Conservation (phyloP, 768 basidiomycete species). For the Rickenella mellea region DNA sequence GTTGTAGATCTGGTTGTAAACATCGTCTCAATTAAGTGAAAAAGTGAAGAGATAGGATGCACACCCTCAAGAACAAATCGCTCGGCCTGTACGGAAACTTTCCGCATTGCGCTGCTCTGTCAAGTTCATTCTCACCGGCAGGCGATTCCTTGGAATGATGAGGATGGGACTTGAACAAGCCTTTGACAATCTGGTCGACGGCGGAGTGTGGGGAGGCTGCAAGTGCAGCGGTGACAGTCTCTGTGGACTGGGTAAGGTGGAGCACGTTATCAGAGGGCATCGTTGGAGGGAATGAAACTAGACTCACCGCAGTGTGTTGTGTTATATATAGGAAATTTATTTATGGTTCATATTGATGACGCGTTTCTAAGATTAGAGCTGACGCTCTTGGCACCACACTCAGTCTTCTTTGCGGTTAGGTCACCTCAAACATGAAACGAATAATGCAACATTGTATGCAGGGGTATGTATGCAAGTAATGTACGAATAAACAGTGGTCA, state of each 20-base stretch:
- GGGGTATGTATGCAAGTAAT: too few relatives aligned
- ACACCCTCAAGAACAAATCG: conserved; percentile 52
- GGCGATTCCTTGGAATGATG: conserved; percentile 12
- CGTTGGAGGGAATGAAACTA: background rate
- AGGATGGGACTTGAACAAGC: conserved; percentile 22
- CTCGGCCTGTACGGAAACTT: conserved; percentile 44
- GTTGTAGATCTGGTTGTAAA: conserved; percentile 58
- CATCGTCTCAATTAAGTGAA: too few relatives aligned
- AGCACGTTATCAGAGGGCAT: conserved; percentile 22
- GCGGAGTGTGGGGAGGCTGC: conserved; percentile 24
- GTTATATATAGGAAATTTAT: too few relatives aligned
- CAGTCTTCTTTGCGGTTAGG: too few relatives aligned
- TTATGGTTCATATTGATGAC: too few relatives aligned
- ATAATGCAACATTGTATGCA: too few relatives aligned
- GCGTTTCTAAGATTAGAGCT: too few relatives aligned
- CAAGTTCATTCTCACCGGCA: conserved; percentile 19
- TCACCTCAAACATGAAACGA: too few relatives aligned
- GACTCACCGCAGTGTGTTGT: too few relatives aligned
- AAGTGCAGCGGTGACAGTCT: conserved; percentile 33
- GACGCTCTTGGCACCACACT: too few relatives aligned
- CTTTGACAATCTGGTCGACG: conserved; percentile 27
- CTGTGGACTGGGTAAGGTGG: conserved; percentile 20
- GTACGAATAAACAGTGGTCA: too few relatives aligned
- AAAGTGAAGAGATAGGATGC: conserved; percentile 5
- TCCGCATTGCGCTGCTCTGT: conserved; percentile 38